Evolutionary conservation across 257 asterid species (phyloP).

Genomic region (Solanum habrochaites): DNA sequence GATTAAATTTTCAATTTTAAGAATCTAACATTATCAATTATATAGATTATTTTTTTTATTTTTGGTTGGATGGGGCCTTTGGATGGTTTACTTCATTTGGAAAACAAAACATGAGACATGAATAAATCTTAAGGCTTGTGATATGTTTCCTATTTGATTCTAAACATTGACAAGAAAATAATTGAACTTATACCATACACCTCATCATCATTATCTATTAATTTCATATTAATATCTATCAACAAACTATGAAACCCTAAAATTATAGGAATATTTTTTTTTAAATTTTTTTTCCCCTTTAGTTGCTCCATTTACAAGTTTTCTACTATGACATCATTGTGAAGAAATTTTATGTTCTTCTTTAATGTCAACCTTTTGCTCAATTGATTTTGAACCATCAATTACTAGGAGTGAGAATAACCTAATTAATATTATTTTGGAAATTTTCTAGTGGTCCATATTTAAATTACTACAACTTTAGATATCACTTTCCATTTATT

Average conservation of each 20-base stretch:
- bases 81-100: constrained; percentile 15
- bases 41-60: constrained; percentile 3
- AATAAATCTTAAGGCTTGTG: background rate
- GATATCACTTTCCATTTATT: background rate
- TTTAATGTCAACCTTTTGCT: constrained; percentile 4
- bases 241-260: background rate
- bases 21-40: constrained; percentile 31
- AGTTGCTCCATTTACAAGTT: background rate
- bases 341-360: background rate
- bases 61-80: constrained; percentile 21
- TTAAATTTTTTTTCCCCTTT: background rate
- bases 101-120: constrained; percentile 10
- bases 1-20: background rate
- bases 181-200: background rate
- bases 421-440: background rate
- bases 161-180: background rate
- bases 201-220: background rate
- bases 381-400: constrained; percentile 24
- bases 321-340: constrained; percentile 8
- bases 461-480: background rate
- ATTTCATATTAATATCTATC: background rate
- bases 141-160: background rate
- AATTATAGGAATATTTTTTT: background rate
- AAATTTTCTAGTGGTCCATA: background rate
- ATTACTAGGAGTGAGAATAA: constrained; percentile 16